Evolutionary conservation across 2,329 filamentous ascomycete genomes (phyloP).

Genomic region (Helotiales sp.): DNA sequence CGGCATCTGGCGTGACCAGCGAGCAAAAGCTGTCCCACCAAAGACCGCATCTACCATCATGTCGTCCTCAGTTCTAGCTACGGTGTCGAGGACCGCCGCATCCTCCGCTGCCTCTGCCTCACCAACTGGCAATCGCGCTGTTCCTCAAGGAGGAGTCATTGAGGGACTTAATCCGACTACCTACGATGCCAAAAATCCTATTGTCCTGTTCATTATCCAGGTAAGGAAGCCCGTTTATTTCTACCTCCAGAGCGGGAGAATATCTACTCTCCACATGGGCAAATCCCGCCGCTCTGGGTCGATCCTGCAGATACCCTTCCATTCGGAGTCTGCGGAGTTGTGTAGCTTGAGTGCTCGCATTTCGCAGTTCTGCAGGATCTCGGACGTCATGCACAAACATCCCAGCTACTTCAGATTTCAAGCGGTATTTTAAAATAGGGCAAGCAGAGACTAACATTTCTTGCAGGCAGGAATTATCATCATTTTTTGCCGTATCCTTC

Average conservation of each 20-base stretch:
- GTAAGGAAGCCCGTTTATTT: conserved; percentile 46
- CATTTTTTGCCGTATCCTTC: conserved; percentile 73
- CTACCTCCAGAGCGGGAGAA: not conserved
- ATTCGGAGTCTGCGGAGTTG: conserved; percentile 1
- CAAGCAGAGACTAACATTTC: conserved; percentile 20
- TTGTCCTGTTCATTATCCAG: conserved; percentile 73
- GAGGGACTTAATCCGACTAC: conserved; percentile 65
- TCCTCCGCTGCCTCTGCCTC: conserved; percentile 26
- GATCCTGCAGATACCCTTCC: not conserved
- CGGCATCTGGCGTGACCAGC: conserved; percentile 2
- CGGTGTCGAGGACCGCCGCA: conserved; percentile 15
- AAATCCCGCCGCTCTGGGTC: conserved; percentile 9
- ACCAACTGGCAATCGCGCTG: conserved; percentile 28
- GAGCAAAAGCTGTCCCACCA: not conserved
- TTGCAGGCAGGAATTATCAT: conserved; percentile 72
- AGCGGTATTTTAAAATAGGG: not conserved
- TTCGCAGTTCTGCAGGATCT: not conserved
- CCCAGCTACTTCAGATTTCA: not conserved
- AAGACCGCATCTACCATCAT: conserved; percentile 6
- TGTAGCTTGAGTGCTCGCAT: conserved; percentile 18
- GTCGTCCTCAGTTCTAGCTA: not conserved
- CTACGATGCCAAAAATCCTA: conserved; percentile 67
- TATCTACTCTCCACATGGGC: conserved; percentile 4
- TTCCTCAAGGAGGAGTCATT: conserved; percentile 65
- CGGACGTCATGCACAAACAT: not conserved